phyloP scores from a whole-genome alignment of 2,329 filamentous ascomycete species.

The Immersiporthe knoxdaviesiana region DNA sequence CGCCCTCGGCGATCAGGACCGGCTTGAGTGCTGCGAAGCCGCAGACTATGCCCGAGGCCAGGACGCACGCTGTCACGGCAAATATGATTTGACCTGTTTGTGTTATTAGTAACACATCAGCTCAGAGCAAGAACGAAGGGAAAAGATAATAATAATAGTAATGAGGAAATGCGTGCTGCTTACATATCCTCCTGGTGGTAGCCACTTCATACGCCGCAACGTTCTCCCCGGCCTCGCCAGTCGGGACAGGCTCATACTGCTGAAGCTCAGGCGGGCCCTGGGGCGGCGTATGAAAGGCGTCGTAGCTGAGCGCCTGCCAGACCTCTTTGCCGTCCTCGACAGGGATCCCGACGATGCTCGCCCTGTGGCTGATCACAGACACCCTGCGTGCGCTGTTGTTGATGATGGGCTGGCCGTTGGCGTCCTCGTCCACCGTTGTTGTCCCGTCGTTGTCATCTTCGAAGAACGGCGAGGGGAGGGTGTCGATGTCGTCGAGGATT shows the following conservation, averaged over 20 bases:
- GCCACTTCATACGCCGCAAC: conserved; percentile 40
- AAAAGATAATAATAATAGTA: too few relatives aligned
- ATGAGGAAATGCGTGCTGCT: too few relatives aligned
- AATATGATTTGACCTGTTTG: conserved; percentile 63
- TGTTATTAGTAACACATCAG: neutral
- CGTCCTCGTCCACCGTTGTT: neutral
- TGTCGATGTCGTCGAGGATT: conserved; percentile 20
- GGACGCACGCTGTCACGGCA: conserved; percentile 68
- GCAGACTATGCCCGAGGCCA: conserved; percentile 67
- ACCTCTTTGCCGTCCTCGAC: conserved; percentile 21
- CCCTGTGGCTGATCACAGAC: neutral
- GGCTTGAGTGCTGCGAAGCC: conserved; percentile 69
- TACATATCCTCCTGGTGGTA: conserved; percentile 36
- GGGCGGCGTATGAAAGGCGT: conserved; percentile 22
- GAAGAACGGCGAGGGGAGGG: neutral
- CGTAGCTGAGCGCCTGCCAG: conserved; percentile 27
- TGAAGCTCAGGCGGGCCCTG: neutral
- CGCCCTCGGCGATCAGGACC: conserved; percentile 59
- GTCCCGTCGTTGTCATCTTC: neutral
- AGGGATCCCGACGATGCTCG: conserved; percentile 6
- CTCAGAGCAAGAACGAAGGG: neutral
- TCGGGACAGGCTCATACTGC: conserved; percentile 23
- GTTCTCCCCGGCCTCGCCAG: conserved; percentile 23
- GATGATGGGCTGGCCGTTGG: neutral
- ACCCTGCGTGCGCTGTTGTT: conserved; percentile 1